phyloP scores from a whole-genome alignment of 257 asterid species.

The Agastache rugosa region DNA sequence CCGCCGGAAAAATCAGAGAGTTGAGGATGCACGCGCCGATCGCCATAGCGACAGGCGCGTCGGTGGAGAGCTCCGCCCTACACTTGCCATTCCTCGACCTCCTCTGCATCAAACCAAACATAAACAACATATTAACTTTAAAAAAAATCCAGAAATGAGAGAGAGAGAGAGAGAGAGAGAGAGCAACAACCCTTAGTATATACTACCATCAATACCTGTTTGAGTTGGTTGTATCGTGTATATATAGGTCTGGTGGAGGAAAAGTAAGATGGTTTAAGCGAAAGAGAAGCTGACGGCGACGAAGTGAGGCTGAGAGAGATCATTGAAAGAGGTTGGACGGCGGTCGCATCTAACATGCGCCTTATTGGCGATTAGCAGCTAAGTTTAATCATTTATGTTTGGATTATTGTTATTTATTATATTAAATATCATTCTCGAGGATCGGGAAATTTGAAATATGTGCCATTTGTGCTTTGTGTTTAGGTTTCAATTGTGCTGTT shows the following conservation, averaged over 20 bases:
- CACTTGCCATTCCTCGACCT: slow-evolving; percentile 62
- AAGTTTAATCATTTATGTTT: not conserved
- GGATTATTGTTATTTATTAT: not conserved
- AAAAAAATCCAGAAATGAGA: not conserved
- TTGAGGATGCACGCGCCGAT: slow-evolving; percentile 86
- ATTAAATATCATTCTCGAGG: not conserved
- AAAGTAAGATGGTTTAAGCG: slow-evolving; percentile 41
- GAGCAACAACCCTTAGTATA: not conserved
- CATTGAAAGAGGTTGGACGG: slow-evolving; percentile 50
- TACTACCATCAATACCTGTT: slow-evolving; percentile 38
- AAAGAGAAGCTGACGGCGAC: slow-evolving; percentile 44
- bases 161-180: not conserved
- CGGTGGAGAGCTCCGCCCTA: slow-evolving; percentile 79
- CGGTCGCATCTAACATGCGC: slow-evolving; percentile 48
- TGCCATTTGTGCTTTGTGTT: slow-evolving; percentile 33
- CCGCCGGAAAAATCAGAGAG: slow-evolving; percentile 70
- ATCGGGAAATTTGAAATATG: slow-evolving; percentile 29
- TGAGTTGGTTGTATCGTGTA: slow-evolving; percentile 38
- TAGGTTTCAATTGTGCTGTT: not conserved
- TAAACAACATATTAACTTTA: not conserved
- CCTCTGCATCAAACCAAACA: slow-evolving; percentile 44
- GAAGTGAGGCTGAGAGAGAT: slow-evolving; percentile 48
- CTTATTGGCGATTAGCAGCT: slow-evolving; percentile 30
- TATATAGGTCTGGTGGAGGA: slow-evolving; percentile 47
- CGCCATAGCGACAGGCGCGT: slow-evolving; percentile 76